Base-by-base conservation (phyloP, 73 alveolate species). In the Paramecium octaurelia region DNA sequence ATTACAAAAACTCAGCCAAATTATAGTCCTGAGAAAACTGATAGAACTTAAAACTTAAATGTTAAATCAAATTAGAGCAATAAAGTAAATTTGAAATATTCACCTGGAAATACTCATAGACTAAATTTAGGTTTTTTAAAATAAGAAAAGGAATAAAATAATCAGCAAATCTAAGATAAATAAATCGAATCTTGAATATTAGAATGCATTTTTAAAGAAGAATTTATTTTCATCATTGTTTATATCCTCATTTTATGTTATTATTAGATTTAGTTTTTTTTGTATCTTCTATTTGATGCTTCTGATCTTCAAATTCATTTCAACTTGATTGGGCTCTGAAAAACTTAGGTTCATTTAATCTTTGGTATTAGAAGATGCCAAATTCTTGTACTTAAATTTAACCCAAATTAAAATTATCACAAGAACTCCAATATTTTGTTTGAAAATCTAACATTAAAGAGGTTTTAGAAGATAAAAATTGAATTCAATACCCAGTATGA, bases 51-150 rank as follows among this genome's bases (percentile, higher is more conserved):
- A 16, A 18, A 36, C 8, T 43, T 8, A 35, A 73, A 73, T 18
- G 14, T 20, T 3, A 7, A 4, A 31, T 11, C 34, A 36, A 73
- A 73, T 31, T 64, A 11, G 40, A 40, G 0, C 21, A 16, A 10
- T 4, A 31, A 73, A 73, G 12, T 5, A 16, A 73, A 43, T 73
- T 12, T 68, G 0, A 64, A 64, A 64, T 36, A 73, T 73, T 29
- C 87, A 0, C 87, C 87, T 35, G 60, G 87, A 9, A 73, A 73
- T 20, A 73, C 68, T 16, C 27, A 73, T 34, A 73, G 87, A 73
- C 27, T 73, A 18, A 73, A 73, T 73, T 73, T 73, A 38, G 87
- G n/a, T 1, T 36, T 6, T 12, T 73, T 73, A 43, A 73, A 73
- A 35, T 73, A 31, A 40, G 87, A 73, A 20, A 73, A 18, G 35